Evolutionary conservation across 805 yeast species (phyloP), one percentile per base, ranked within the genome.

Genomic region (Saturnispora serradocipensis): DNA sequence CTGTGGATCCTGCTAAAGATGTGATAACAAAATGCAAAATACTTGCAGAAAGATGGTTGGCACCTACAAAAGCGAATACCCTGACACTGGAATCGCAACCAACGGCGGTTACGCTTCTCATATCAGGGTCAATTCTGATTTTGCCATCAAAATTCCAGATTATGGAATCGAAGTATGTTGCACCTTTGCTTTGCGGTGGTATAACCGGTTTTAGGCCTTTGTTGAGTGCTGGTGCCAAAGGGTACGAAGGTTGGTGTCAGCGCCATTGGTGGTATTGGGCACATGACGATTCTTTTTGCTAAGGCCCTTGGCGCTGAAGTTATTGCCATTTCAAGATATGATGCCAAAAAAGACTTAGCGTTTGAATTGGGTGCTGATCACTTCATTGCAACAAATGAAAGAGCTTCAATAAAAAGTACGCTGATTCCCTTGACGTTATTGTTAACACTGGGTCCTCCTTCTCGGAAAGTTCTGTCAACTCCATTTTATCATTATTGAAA

Each of bases 231-330:
- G 75, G 73, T 35, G 71, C 69, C 59, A 78, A 75, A 74, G 46
- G 80, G 79, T 48, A 71, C 70, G 54, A 72, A 67, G 48, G 78
- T 78, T 47, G 83, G 80, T 57, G 69, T 80, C 54, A 59, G 65
- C 53, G 77, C 76, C 53, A 65, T 72, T 52, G 77, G 77, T 55
- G 77, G 77, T 28, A 68, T 72, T 60, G 77, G 77, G 18, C 75
- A 72, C 58, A 67, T 72, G 70, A 73, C 75, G 15, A 61, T 72
- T 42, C 63, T 70, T 60, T 74, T 80, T 53, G 81, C 83, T 39
- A 74, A 76, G 56, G 83, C 83, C 5, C 61, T 80, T 61, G 84
- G 84, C 49, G 81, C 82, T 30, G 74, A 78, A 54, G 84, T 80
- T 25, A 70, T 73, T 47, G 83, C 81, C 3, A 71, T 80, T 59